Evolutionary conservation across 2,329 filamentous ascomycete genomes (phyloP), one percentile per base, ranked within the genome.

Genomic region (Chaetomium globosum): DNA sequence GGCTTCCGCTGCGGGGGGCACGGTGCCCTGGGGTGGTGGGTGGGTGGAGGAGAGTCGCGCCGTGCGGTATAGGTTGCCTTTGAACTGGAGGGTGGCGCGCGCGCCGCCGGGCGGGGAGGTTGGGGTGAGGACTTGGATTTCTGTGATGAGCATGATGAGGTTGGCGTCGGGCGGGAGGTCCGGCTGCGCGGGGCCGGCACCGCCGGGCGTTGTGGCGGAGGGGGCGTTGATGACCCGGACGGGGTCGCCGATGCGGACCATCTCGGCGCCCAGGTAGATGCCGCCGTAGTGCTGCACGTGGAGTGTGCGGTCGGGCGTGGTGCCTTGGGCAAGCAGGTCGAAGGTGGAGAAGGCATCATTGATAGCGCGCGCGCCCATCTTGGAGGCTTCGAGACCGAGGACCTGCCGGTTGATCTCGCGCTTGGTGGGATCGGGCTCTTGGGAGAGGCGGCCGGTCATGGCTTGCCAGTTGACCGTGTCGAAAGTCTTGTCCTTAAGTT

Each of bases 261-360:
- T 74, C 71, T 78, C 76, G 23, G 76, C 75, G 57, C 76, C 76
- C 23, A 77, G 70, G 58, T 76, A 78, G 55, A 77, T 70, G 52
- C 76, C 76, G 33, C 69, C 71, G 62, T 72, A 77, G 28, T 63
- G 59, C 53, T 69, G 61, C 21, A 69, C 30, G 12, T 26, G 56
- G 54, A 66, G 8, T 49, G 59, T 60, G 64, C 69, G 39, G 66
- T 71, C 62, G 62, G 63, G 31, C 28, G 67, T 66, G 10, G 67
- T 60, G 13, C 61, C 68, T 23, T 71, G 68, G 48, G 66, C 62
- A 23, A 69, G 63, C 9, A 69, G 65, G 67, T 75, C 75, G 67
- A 77, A 76, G 30, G 74, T 68, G 1, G 75, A 77, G 61, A 73
- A 77, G 60, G 70, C 73, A 55, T 74, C 75, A 59, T 77, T 77